phyloP scores from a whole-genome alignment of 108 stramenopile species.

The Hondaea fermentalgiana region DNA sequence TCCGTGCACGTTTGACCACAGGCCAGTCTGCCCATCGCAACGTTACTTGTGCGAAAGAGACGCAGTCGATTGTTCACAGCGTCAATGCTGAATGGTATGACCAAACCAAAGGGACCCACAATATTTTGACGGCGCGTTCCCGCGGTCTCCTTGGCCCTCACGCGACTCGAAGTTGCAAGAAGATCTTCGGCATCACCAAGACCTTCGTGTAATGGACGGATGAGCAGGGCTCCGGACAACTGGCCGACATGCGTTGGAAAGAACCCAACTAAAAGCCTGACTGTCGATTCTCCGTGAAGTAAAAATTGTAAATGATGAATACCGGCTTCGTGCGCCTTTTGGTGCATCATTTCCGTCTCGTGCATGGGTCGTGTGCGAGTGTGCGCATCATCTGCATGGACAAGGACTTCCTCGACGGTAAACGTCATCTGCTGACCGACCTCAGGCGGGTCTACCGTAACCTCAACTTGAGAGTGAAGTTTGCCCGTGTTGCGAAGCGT shows the following conservation, averaged over 20 bases:
- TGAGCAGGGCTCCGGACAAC: neutral
- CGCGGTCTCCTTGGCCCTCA: neutral
- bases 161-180: too few species aligned
- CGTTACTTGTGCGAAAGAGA: neutral
- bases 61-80: slow-evolving; percentile 4
- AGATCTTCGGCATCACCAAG: neutral
- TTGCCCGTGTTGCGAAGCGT: neutral
- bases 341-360: neutral
- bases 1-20: neutral
- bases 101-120: neutral
- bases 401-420: neutral
- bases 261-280: neutral
- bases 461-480: neutral
- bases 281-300: neutral
- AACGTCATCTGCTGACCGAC: neutral
- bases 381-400: neutral
- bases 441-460: neutral
- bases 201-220: neutral
- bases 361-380: neutral
- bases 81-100: neutral
- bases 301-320: neutral
- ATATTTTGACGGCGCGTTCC: neutral
- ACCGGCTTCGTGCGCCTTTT: neutral
- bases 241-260: neutral
- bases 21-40: neutral